A percentile compares a stretch with the other conserved stretches of the same genome.
Conservation (phyloP, 2,329 filamentous ascomycete genomes). For the Aspergillus sp. region DNA sequence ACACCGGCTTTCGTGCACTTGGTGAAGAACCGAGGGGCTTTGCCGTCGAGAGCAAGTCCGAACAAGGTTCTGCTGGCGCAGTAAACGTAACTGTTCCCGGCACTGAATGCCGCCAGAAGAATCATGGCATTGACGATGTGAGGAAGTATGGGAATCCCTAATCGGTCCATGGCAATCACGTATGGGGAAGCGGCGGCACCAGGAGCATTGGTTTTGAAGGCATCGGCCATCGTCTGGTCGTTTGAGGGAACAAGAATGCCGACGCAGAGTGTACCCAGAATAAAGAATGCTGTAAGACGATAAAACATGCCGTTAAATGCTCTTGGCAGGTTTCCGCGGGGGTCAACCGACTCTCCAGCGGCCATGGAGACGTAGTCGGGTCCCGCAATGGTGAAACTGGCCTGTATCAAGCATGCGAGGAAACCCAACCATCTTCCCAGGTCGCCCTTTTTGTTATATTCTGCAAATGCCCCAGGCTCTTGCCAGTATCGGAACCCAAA, state of each 20-base stretch:
- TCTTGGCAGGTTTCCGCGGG: constrained; percentile 69
- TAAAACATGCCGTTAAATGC: constrained; percentile 82
- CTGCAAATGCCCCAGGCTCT: constrained; percentile 70
- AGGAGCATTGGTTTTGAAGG: constrained; percentile 62
- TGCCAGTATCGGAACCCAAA: constrained; percentile 75
- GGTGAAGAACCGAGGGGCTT: constrained; percentile 69
- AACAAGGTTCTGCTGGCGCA: constrained; percentile 71
- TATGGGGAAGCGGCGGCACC: constrained; percentile 75
- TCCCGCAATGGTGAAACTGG: constrained; percentile 69
- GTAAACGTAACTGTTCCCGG: constrained; percentile 71
- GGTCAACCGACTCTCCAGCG: constrained; percentile 73
- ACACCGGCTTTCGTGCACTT: constrained; percentile 68
- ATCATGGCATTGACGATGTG: constrained; percentile 76
- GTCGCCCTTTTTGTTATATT: constrained; percentile 65
- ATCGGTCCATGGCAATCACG: constrained; percentile 68
- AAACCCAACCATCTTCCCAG: constrained; percentile 79
- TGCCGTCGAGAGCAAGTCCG: constrained; percentile 69
- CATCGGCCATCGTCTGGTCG: constrained; percentile 63
- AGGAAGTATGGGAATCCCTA: constrained; percentile 66
- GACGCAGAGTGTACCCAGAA: constrained; percentile 72
- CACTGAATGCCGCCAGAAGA: constrained; percentile 69
- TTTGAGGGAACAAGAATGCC: constrained; percentile 74
- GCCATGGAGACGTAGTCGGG: constrained; percentile 69
- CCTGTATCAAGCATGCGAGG: constrained; percentile 72
- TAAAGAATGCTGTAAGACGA: constrained; percentile 75